Evolutionary conservation across 2,329 filamentous ascomycete species (phyloP).

Genomic region (Talaromyces sp.): DNA sequence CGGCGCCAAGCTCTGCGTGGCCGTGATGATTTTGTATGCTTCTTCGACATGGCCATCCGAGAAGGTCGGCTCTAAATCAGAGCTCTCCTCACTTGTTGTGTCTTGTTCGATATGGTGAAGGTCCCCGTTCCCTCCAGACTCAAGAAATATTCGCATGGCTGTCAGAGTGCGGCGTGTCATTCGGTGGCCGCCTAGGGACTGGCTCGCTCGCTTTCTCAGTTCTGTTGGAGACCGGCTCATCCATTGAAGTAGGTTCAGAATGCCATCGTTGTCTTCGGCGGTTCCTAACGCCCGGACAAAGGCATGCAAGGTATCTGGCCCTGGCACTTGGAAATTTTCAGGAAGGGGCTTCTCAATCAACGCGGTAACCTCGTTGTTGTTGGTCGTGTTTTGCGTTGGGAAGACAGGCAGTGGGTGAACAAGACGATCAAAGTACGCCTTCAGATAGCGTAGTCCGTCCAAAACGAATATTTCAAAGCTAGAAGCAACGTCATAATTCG

Average conservation of each 20-base stretch:
- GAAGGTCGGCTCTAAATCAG: conserved; percentile 13
- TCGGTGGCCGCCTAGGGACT: conserved; percentile 30
- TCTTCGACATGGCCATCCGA: conserved; percentile 27
- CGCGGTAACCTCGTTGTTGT: not conserved
- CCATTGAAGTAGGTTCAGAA: conserved; percentile 38
- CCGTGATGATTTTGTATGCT: conserved; percentile 32
- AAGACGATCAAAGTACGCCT: conserved; percentile 30
- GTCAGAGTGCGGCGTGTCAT: conserved; percentile 37
- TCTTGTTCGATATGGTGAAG: not conserved
- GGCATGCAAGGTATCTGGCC: conserved; percentile 35
- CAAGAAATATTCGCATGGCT: conserved; percentile 36
- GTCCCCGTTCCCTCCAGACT: conserved; percentile 19
- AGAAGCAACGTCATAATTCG: not conserved
- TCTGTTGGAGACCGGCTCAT: conserved; percentile 31
- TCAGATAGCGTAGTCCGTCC: conserved; percentile 27
- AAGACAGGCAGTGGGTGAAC: conserved; percentile 21
- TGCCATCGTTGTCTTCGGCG: conserved; percentile 33
- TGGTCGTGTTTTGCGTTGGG: not conserved
- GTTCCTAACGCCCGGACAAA: conserved; percentile 39
- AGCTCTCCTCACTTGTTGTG: not conserved
- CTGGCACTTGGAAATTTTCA: conserved; percentile 29
- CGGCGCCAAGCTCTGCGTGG: conserved; percentile 28
- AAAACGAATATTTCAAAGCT: conserved; percentile 26
- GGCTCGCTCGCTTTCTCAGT: conserved; percentile 30
- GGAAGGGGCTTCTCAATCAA: conserved; percentile 19